These are phyloP conservation scores for Polyplosphaeria fusca DNA, from an alignment of 495 filamentous ascomycete species.

Conservation along the genomic window DNA sequence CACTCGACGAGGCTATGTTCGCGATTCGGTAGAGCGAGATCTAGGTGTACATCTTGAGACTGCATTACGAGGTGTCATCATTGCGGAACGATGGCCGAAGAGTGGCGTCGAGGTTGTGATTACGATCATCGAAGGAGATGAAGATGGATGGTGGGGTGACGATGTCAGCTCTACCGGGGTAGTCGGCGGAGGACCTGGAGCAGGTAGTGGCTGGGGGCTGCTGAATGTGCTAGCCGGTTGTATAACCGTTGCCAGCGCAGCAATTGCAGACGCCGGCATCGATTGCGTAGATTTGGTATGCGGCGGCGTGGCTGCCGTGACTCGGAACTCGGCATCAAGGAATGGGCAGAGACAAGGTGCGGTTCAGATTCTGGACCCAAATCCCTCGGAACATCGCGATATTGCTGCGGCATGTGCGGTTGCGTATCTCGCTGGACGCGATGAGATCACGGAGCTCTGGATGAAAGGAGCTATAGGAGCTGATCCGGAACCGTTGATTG, in stretches of 20 bases:
- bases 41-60: conserved; percentile 87
- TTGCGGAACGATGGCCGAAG: conserved; percentile 94
- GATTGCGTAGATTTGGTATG: conserved; percentile 90
- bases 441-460: conserved; percentile 94
- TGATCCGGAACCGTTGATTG: conserved; percentile 54
- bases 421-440: conserved; percentile 80
- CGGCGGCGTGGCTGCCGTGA: conserved; percentile 84
- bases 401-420: conserved; percentile 81
- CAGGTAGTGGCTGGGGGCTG: conserved; percentile 60
- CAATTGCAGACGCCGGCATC: conserved; percentile 90
- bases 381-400: conserved; percentile 72
- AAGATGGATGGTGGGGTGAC: conserved; percentile 62
- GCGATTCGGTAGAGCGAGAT: conserved; percentile 82
- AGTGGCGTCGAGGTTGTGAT: conserved; percentile 89
- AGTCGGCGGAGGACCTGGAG: conserved; percentile 30
- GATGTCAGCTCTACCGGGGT: conserved; percentile 35
- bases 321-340: conserved; percentile 42
- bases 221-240: conserved; percentile 91
- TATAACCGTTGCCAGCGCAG: conserved; percentile 92
- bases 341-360: conserved; percentile 30
- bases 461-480: conserved; percentile 69
- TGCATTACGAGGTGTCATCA: conserved; percentile 81
- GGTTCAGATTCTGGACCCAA: conserved; percentile 73
- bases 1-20: conserved; percentile 78
- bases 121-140: conserved; percentile 88